Base-by-base conservation (phyloP, 2,329 filamentous ascomycete species). In the Phialophora macrospora region DNA sequence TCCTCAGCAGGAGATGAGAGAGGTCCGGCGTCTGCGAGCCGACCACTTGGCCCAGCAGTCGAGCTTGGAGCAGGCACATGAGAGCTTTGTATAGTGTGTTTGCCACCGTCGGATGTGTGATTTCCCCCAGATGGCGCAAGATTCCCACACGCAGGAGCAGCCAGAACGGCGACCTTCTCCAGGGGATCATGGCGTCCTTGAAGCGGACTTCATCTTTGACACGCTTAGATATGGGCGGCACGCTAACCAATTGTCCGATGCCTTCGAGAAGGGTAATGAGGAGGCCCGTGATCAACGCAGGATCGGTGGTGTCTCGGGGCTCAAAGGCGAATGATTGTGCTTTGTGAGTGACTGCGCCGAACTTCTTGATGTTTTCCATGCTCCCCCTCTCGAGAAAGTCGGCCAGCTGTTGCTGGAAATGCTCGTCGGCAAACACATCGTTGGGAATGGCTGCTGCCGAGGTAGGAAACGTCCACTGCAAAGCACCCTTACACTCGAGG, bases 161-260 rank as follows among this genome's bases (percentile, higher is more conserved):
- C 84, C 87, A 91, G 58, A 84, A 81, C 0, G 88, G 82, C 1
- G 82, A 83, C 44, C 89, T 78, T 20, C 88, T 80, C 88, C 88
- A 91, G 0, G 88, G 88, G 0, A 79, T 72, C 38, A 44, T 6
- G 0, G 80, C 74, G 0, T 81, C 72, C 0, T 76, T 72, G 73
- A 85, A 82, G 12, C 80, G 80, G 0, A 89, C 82, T n/a, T 89
- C 87, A 57, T 91, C 89, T 0, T 85, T 80, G 0, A 90, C 81
- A 1, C 83, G 79, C 72, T 91, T 91, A 0, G 77, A 77, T 1
- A 89, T 72, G 0, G 78, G 26, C 0, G 75, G 68, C 0, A 81
- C 75, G 0, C 74, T 61, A 0, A 77, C 64, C 0, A 76, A 69
- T 0, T 72, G 62, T 0, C 88, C 88, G 6, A 84, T 78, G 0